Percentiles rank a stretch among this genome's conserved stretches.
These are phyloP conservation scores for Fraxinus latifolia DNA, from an alignment of 305 asterid genomes.

Conservation along the genomic window DNA sequence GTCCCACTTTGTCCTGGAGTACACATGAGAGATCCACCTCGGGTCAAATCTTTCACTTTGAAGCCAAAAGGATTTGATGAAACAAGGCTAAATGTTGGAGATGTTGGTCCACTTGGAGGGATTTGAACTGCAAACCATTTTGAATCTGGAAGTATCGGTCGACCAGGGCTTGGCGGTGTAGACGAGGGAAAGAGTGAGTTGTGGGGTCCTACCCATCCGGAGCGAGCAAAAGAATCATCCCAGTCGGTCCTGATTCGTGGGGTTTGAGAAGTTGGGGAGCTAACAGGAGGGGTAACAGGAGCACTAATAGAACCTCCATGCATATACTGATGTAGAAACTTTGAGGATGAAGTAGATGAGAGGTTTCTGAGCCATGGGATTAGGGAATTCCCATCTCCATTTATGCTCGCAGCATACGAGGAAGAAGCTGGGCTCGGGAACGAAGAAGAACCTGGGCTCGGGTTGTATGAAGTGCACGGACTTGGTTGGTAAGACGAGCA, in stretches of 20 bases:
- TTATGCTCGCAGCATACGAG: constrained; percentile 36
- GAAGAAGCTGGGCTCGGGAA: constrained; percentile 73
- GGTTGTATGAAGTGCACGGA: constrained; percentile 50
- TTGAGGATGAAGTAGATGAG: constrained; percentile 52
- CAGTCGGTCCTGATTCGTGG: constrained; percentile 42
- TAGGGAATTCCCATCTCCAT: constrained; percentile 60
- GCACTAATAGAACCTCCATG: constrained; percentile 78
- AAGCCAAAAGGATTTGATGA: constrained; percentile 66
- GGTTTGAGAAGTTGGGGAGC: constrained; percentile 68
- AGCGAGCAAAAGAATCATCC: constrained; percentile 31
- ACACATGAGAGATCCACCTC: constrained; percentile 54
- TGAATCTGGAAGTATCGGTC: constrained; percentile 39
- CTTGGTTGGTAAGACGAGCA: constrained; percentile 67
- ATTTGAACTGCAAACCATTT: constrained; percentile 45
- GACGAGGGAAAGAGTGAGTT: constrained; percentile 60
- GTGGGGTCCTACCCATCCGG: constrained; percentile 44
- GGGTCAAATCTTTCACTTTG: constrained; percentile 39
- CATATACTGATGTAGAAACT: constrained; percentile 40
- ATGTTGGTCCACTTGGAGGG: constrained; percentile 54
- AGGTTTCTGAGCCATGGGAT: constrained; percentile 89
- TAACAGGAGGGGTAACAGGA: constrained; percentile 79
- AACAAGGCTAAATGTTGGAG: constrained; percentile 78
- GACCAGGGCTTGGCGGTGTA: constrained; percentile 78
- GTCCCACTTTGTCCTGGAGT: constrained; percentile 80
- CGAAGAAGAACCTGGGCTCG: constrained; percentile 67